A percentile compares a stretch with the other conserved stretches of the same genome.
These are phyloP conservation scores for Entelexis sorbosivorans DNA, from an alignment of 1,139 yeast genomes.

Conservation along the genomic window DNA sequence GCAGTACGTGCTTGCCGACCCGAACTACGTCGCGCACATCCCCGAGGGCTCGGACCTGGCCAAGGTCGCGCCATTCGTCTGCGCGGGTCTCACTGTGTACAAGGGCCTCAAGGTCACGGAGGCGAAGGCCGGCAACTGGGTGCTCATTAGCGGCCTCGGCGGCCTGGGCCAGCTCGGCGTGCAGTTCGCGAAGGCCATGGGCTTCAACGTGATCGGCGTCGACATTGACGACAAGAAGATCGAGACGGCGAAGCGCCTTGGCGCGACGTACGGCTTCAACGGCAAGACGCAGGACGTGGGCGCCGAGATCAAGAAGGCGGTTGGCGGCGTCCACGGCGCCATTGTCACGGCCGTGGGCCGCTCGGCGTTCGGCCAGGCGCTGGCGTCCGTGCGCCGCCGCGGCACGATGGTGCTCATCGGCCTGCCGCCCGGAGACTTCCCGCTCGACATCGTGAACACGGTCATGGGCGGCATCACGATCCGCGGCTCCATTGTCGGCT, in stretches of 20 bases:
- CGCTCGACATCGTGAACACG: slow-evolving; percentile 45
- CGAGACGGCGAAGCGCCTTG: slow-evolving; percentile 40
- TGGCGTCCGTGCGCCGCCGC: slow-evolving; percentile 56
- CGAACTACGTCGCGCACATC: slow-evolving; percentile 71
- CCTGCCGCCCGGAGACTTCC: slow-evolving; percentile 39
- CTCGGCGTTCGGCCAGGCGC: slow-evolving; percentile 57
- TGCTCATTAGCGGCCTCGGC: slow-evolving; percentile 74
- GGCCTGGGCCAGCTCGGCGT: slow-evolving; percentile 74
- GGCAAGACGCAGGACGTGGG: slow-evolving; percentile 30
- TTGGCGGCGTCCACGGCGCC: slow-evolving; percentile 72
- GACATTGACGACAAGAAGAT: slow-evolving; percentile 65
- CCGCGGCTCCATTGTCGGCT: slow-evolving; percentile 70
- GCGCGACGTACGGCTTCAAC: slow-evolving; percentile 64
- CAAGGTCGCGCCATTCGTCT: slow-evolving; percentile 58
- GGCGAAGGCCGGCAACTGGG: slow-evolving; percentile 64
- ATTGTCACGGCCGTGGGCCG: slow-evolving; percentile 72
- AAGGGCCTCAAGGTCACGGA: slow-evolving; percentile 67
- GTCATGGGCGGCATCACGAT: slow-evolving; percentile 56
- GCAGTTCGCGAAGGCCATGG: slow-evolving; percentile 77
- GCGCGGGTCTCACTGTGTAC: slow-evolving; percentile 81
- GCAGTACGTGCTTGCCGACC: slow-evolving; percentile 72
- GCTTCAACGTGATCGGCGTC: slow-evolving; percentile 62
- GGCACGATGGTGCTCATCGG: slow-evolving; percentile 78
- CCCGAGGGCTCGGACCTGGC: slow-evolving; percentile 64
- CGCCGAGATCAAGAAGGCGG: slow-evolving; percentile 38